phyloP scores from a whole-genome alignment of 352 stramenopile species.

The Phytopythium oedochilum region DNA sequence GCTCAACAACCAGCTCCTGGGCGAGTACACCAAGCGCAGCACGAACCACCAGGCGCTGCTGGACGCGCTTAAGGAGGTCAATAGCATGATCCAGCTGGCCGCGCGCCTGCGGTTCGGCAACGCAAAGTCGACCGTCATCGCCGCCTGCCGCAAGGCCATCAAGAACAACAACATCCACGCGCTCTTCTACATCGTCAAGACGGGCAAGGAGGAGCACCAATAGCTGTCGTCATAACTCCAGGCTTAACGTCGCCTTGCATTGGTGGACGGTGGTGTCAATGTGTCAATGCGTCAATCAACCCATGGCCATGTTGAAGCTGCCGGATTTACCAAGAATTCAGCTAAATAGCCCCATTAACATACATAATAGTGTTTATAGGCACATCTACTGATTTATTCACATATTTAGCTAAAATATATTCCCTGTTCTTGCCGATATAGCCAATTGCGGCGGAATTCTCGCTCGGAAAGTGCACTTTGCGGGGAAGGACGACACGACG shows the following conservation, averaged over 20 bases:
- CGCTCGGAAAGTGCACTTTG: neutral
- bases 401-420: too few species aligned
- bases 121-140: slow-evolving; percentile 79
- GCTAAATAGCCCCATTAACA: too few species aligned
- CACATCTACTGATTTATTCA: too few species aligned
- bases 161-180: slow-evolving; percentile 89
- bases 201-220: slow-evolving; percentile 75
- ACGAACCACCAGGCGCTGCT: slow-evolving; percentile 90
- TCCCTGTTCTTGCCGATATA: slow-evolving; percentile 3
- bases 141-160: slow-evolving; percentile 83
- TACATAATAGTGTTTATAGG: neutral
- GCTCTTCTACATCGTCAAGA: slow-evolving; percentile 86
- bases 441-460: neutral
- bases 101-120: slow-evolving; percentile 82
- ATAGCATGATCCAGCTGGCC: slow-evolving; percentile 90
- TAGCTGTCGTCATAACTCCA: slow-evolving; percentile 8
- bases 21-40: slow-evolving; percentile 90
- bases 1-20: slow-evolving; percentile 89
- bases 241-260: neutral
- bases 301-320: too few species aligned
- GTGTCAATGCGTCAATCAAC: too few species aligned
- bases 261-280: too few species aligned
- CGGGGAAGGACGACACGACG: neutral
- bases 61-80: slow-evolving; percentile 90
- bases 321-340: too few species aligned